phyloP scores from a whole-genome alignment of 2,329 filamentous ascomycete genomes.

The Didymella arachidicola region DNA sequence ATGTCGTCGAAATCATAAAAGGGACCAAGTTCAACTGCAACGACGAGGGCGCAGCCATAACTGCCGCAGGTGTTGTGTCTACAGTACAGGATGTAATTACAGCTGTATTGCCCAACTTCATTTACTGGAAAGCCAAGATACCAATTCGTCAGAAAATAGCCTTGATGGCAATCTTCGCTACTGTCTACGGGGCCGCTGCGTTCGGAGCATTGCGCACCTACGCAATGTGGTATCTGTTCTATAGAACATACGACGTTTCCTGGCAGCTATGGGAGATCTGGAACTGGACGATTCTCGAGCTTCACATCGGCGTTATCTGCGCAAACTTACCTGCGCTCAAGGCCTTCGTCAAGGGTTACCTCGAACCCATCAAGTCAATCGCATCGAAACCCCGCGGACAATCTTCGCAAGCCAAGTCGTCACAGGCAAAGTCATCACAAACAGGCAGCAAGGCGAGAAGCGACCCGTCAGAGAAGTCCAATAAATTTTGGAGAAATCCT shows the following conservation, averaged over 20 bases:
- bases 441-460: not conserved
- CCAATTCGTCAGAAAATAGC: slow-evolving; percentile 28
- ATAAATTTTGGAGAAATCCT: not conserved
- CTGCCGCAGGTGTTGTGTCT: slow-evolving; percentile 24
- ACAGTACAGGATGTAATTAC: slow-evolving; percentile 30
- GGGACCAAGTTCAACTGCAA: slow-evolving; percentile 25
- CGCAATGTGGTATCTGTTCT: slow-evolving; percentile 23
- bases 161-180: slow-evolving; percentile 28
- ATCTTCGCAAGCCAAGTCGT: not conserved
- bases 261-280: slow-evolving; percentile 27
- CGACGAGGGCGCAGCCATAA: slow-evolving; percentile 28
- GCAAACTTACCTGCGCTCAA: slow-evolving; percentile 30
- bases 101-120: slow-evolving; percentile 25
- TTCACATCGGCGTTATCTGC: slow-evolving; percentile 30
- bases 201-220: slow-evolving; percentile 23
- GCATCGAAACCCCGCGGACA: slow-evolving; percentile 1
- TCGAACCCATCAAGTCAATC: not conserved
- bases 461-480: slow-evolving; percentile 1
- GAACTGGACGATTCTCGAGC: slow-evolving; percentile 25
- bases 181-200: slow-evolving; percentile 24
- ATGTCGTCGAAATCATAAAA: slow-evolving; percentile 10
- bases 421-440: not conserved
- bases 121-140: slow-evolving; percentile 35
- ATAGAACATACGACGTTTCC: slow-evolving; percentile 28
- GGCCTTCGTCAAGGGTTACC: slow-evolving; percentile 21